Percentiles rank a stretch among this genome's conserved stretches.
Conservation (phyloP, 148 eudicot species). For the Diospyros lotus region DNA sequence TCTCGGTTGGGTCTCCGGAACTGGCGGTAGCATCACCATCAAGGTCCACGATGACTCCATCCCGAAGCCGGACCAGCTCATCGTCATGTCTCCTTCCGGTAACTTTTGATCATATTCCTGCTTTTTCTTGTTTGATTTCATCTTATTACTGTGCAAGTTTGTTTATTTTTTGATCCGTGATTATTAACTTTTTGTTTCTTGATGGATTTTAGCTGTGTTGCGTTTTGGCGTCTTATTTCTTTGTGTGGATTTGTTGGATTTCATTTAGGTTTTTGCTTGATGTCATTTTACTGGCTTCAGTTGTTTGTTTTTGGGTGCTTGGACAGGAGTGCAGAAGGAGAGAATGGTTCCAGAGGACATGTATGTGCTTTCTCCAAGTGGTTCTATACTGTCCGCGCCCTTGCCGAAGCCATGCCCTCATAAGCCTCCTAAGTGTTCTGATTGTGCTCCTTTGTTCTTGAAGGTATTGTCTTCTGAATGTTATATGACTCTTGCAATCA, state of each 20-base stretch:
- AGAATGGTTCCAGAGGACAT: conserved; percentile 91
- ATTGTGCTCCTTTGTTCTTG: conserved; percentile 83
- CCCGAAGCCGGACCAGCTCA: conserved; percentile 74
- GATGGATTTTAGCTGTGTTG: too few species aligned
- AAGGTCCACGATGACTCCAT: conserved; percentile 84
- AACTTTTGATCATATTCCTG: background rate
- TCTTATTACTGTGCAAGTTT: background rate
- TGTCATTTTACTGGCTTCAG: conserved; percentile 2
- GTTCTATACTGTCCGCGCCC: conserved; percentile 49
- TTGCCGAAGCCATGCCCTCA: conserved; percentile 71
- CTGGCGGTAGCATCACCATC: conserved; percentile 94
- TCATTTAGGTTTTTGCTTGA: conserved; percentile 1
- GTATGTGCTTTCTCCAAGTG: conserved; percentile 78
- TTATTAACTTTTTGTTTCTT: too few species aligned
- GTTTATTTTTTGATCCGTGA: too few species aligned
- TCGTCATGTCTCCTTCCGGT: conserved; percentile 98
- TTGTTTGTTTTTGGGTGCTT: conserved; percentile 16
- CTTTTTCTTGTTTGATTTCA: background rate
- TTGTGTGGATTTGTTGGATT: too few species aligned
- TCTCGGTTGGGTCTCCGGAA: conserved; percentile 97
- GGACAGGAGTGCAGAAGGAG: conserved; percentile 94
- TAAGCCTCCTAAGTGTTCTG: conserved; percentile 94
- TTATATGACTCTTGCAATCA: background rate
- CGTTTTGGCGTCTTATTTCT: too few species aligned
- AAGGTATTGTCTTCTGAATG: conserved; percentile 39